These are phyloP conservation scores for Rhizopus stolonifer DNA, from an alignment of 371 early-diverging fungal genomes.

Conservation along the genomic window DNA sequence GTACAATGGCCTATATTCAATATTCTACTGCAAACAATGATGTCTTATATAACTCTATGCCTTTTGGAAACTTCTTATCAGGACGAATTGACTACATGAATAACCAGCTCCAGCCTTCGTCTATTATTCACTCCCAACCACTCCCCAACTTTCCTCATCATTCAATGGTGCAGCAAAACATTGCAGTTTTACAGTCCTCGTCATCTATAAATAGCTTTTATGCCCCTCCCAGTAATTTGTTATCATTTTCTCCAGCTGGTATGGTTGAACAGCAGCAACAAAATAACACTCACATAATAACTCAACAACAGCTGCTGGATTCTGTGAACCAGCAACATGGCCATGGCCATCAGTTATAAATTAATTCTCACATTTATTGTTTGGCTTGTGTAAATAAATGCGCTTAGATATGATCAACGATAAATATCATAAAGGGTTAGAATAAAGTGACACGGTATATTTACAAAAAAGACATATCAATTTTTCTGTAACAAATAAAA, in stretches of 20 bases:
- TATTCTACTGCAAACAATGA: not conserved
- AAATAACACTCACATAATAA: not conserved
- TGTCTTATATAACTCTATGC: not conserved
- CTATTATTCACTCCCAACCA: slow-evolving; percentile 13
- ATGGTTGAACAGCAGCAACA: slow-evolving; percentile 27
- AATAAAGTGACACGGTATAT: too few species aligned
- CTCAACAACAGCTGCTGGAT: slow-evolving; percentile 16
- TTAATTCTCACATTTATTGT: too few species aligned
- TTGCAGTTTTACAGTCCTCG: slow-evolving; percentile 5
- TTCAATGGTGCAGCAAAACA: slow-evolving; percentile 6
- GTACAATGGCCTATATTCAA: slow-evolving; percentile 1
- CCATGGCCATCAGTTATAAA: not conserved
- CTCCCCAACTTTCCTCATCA: slow-evolving; percentile 20
- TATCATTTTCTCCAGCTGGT: slow-evolving; percentile 31
- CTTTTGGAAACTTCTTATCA: slow-evolving; percentile 3
- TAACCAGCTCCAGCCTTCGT: slow-evolving; percentile 14
- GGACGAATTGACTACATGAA: slow-evolving; percentile 24
- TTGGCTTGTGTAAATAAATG: too few species aligned
- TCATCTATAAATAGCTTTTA: slow-evolving; percentile 10
- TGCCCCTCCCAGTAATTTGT: slow-evolving; percentile 23
- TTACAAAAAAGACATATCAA: too few species aligned
- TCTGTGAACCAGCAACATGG: slow-evolving; percentile 23
- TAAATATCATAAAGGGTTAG: too few species aligned
- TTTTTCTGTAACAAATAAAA: too few species aligned
- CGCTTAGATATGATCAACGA: too few species aligned